Conservation (phyloP, 345 rosid genomes). For the Mangifera indica region DNA sequence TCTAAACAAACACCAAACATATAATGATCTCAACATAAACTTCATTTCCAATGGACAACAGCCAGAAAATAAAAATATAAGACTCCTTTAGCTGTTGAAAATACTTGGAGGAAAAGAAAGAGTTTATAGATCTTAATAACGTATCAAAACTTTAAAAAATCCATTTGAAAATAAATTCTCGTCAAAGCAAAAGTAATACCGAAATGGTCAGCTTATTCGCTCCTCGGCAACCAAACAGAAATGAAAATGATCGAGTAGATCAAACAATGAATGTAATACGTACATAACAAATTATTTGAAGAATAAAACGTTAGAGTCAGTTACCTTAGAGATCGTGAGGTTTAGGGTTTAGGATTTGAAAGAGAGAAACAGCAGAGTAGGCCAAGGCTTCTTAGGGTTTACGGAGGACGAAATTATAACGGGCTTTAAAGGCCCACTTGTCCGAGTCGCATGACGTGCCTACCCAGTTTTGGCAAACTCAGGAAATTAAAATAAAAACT, state of each 20-base stretch:
- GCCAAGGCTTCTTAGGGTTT: neutral
- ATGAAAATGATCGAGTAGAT: neutral
- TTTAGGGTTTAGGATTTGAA: conserved; percentile 4
- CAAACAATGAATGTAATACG: neutral
- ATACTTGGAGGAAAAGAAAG: neutral
- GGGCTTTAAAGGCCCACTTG: conserved; percentile 4
- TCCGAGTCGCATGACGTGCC: neutral
- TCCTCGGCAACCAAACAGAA: neutral
- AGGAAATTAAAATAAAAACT: neutral
- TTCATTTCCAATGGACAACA: neutral
- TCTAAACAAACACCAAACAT: neutral
- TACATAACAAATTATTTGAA: neutral
- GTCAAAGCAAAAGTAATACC: neutral
- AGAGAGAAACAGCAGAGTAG: too few species aligned
- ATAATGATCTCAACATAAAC: neutral
- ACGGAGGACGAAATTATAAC: too few species aligned
- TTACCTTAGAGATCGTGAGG: neutral
- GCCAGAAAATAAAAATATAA: neutral
- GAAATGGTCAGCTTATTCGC: neutral
- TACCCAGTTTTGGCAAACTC: neutral
- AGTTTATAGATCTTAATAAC: neutral
- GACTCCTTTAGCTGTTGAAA: neutral
- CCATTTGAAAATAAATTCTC: neutral
- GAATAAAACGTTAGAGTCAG: neutral
- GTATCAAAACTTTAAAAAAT: neutral